Evolutionary conservation across 176 grass and related monocot species (phyloP).

Genomic region (Oryza rufipogon): DNA sequence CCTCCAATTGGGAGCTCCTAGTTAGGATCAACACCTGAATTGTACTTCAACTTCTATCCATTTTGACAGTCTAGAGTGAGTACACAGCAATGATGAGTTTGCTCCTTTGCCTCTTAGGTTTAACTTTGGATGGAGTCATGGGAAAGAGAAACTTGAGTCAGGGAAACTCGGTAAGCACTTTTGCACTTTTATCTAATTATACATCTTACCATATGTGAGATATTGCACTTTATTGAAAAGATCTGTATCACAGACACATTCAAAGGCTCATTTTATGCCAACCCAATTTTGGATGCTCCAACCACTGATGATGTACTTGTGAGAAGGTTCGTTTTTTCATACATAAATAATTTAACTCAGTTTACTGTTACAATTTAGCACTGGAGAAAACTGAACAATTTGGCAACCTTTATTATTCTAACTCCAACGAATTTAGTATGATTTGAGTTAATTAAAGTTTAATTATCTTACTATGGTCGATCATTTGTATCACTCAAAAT

Average conservation of each 20-base stretch:
- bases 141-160: conserved; percentile 86
- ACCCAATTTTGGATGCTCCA: conserved; percentile 82
- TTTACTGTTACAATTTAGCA: conserved; percentile 5
- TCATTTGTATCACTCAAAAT: neutral
- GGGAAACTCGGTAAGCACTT: conserved; percentile 74
- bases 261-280: conserved; percentile 97
- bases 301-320: conserved; percentile 64
- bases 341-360: neutral
- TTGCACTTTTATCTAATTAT: neutral
- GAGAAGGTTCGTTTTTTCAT: conserved; percentile 51
- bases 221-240: neutral
- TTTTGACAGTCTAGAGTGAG: neutral
- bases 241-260: conserved; percentile 66
- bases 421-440: neutral
- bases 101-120: conserved; percentile 49
- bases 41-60: conserved; percentile 2
- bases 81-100: neutral
- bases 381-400: neutral
- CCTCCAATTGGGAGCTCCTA: neutral
- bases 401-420: neutral
- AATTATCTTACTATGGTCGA: neutral
- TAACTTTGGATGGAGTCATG: conserved; percentile 98
- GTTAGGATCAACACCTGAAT: neutral
- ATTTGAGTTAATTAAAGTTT: neutral
- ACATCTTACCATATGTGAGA: neutral